Conservation (phyloP, 73 alveolate genomes). For the Tetrahymena malaccensis region DNA sequence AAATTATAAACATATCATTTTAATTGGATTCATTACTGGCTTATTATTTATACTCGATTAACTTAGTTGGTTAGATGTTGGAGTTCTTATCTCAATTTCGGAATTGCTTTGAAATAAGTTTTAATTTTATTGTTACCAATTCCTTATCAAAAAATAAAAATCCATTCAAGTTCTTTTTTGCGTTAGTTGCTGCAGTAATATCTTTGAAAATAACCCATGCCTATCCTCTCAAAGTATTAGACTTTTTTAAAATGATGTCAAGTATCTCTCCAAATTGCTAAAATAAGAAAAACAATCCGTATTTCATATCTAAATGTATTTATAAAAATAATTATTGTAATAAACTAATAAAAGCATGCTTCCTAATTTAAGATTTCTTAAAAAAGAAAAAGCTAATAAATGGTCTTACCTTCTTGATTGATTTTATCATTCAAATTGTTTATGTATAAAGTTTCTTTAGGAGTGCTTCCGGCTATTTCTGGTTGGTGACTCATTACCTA, state of each 20-base stretch:
- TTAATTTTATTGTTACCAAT: not conserved
- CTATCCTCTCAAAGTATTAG: not conserved
- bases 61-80: not conserved
- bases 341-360: not conserved
- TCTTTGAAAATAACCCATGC: not conserved
- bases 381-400: not conserved
- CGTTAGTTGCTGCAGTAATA: not conserved
- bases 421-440: not conserved
- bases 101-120: not conserved
- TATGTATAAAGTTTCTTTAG: not conserved
- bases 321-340: not conserved
- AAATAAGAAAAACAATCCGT: not conserved
- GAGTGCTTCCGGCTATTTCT: not conserved
- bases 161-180: not conserved
- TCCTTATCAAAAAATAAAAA: not conserved
- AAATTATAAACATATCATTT: not conserved
- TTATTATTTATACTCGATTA: not conserved
- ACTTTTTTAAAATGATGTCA: not conserved
- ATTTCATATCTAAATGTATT: not conserved
- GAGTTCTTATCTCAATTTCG: not conserved
- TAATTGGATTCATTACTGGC: not conserved
- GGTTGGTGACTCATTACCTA: not conserved
- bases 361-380: not conserved
- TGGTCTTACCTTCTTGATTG: not conserved
- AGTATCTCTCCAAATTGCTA: not conserved